These are phyloP conservation scores for Cyberlindnera xishuangbannaensis DNA, from an alignment of 805 yeast species.

Conservation along the genomic window DNA sequence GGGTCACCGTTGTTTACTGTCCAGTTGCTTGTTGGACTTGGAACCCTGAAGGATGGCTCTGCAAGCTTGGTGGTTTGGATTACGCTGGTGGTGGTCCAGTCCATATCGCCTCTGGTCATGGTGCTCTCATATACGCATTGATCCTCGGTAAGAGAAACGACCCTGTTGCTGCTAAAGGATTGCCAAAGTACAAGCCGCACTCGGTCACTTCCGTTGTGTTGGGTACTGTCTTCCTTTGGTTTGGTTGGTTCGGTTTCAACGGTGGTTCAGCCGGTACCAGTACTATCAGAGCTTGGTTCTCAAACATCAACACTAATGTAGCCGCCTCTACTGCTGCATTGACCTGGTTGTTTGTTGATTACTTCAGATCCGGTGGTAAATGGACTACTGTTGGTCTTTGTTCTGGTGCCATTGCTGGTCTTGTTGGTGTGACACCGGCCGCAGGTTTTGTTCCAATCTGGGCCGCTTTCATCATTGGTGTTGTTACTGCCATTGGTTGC, in stretches of 20 bases:
- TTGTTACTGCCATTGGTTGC: conserved; percentile 68
- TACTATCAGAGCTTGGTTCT: conserved; percentile 89
- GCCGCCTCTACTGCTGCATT: conserved; percentile 94
- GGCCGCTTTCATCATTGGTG: conserved; percentile 81
- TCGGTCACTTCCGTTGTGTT: conserved; percentile 84
- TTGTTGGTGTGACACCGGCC: conserved; percentile 94
- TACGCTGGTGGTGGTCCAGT: conserved; percentile 99
- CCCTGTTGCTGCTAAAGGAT: conserved; percentile 42
- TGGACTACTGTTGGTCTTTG: conserved; percentile 95
- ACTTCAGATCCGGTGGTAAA: conserved; percentile 69
- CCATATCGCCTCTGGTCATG: conserved; percentile 90
- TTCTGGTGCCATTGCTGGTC: conserved; percentile 89
- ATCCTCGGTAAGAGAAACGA: conserved; percentile 90
- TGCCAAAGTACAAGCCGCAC: conserved; percentile 92
- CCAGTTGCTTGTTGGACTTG: conserved; percentile 98
- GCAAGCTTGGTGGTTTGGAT: conserved; percentile 77
- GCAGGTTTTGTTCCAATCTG: conserved; percentile 95
- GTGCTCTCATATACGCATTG: conserved; percentile 91
- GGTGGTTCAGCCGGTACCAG: conserved; percentile 98
- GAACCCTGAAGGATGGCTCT: conserved; percentile 92
- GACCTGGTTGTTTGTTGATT: conserved; percentile 91
- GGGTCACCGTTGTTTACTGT: conserved; percentile 94
- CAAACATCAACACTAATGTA: conserved; percentile 85
- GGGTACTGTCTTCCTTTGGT: conserved; percentile 94
- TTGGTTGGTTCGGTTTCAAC: conserved; percentile 99